Percentiles rank a stretch among this genome's conserved stretches.
phyloP scores from a whole-genome alignment of 2,329 filamentous ascomycete species.

The Aspergillus ochraceoroseus region DNA sequence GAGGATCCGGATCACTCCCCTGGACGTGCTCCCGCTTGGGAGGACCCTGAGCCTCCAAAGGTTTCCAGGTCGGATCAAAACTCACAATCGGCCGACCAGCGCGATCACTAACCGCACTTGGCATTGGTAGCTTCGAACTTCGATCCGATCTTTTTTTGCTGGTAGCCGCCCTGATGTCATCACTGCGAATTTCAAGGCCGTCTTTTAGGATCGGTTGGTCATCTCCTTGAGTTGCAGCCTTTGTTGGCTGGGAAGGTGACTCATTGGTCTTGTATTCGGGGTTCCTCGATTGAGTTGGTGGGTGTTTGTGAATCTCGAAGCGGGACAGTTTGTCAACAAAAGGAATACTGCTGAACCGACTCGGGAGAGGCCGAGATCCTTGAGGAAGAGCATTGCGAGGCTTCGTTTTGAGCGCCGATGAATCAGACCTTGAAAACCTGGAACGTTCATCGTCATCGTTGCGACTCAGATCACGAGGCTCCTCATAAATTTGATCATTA shows the following conservation, averaged over 20 bases:
- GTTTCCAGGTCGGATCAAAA: constrained; percentile 78
- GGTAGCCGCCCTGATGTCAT: constrained; percentile 85
- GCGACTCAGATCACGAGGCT: constrained; percentile 56
- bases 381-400: constrained; percentile 59
- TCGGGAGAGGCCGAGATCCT: constrained; percentile 41
- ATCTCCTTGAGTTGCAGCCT: constrained; percentile 24
- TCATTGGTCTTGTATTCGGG: constrained; percentile 70
- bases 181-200: constrained; percentile 74
- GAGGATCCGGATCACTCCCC: constrained; percentile 23
- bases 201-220: constrained; percentile 58
- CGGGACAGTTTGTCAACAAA: constrained; percentile 46
- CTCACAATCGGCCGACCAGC: constrained; percentile 93
- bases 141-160: constrained; percentile 89
- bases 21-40: constrained; percentile 17
- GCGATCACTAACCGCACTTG: constrained; percentile 83
- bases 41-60: constrained; percentile 45
- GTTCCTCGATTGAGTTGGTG: constrained; percentile 76
- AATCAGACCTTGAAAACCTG: constrained; percentile 30
- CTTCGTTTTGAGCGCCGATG: constrained; percentile 53
- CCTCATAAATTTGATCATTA: constrained; percentile 72
- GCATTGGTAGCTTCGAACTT: constrained; percentile 79
- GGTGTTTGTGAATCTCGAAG: constrained; percentile 77
- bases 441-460: constrained; percentile 23
- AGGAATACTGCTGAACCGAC: constrained; percentile 43
- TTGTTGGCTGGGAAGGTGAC: constrained; percentile 32